Evolutionary conservation across 495 filamentous ascomycete genomes (phyloP), one percentile per base, ranked within the genome.

Genomic region (Xylaria palmicola): DNA sequence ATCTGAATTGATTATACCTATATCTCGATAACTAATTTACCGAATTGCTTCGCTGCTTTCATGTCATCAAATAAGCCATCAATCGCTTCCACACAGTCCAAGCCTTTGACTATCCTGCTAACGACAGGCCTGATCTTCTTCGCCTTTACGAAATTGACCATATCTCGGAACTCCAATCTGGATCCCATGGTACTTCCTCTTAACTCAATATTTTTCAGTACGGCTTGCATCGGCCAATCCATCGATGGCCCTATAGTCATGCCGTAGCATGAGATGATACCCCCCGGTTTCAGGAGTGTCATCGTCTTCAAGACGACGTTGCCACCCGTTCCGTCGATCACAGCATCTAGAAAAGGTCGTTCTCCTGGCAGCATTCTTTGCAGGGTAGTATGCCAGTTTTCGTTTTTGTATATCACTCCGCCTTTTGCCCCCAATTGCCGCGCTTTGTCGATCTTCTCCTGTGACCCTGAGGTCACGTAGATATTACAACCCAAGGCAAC

Each of bases 261-360:
- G 26, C 89, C 89, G 65, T 92, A 91, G 44, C 82, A 73, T 13
- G 82, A 80, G 60, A 92, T 80, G 30, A 87, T 76, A 29, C 88
- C 89, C n/a, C 89, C 89, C 0, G 61, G 53, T 74, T 86, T 85
- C 56, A 87, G 67, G 30, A 89, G 36, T 69, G 74, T 85, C 19
- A 76, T 76, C 32, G 78, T 78, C 68, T 81, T 84, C 24, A 77
- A 76, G 32, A 87, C 75, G 15, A 90, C 73, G 69, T 89, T 85
- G 27, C 88, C 89, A 19, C 89, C 89, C 0, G 89, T 87, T 15
- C 89, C 88, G 67, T 92, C 89, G 55, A 92, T 79, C 34, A 91
- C 80, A 10, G 82, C 80, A 75, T 91, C 89, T 48, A 92, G 73
- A 55, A 65, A 80, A 39, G 79, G 78, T 62, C 79, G 78, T 56